Base-by-base conservation (phyloP, 2,329 filamentous ascomycete genomes). In the Fusarium multiceps region DNA sequence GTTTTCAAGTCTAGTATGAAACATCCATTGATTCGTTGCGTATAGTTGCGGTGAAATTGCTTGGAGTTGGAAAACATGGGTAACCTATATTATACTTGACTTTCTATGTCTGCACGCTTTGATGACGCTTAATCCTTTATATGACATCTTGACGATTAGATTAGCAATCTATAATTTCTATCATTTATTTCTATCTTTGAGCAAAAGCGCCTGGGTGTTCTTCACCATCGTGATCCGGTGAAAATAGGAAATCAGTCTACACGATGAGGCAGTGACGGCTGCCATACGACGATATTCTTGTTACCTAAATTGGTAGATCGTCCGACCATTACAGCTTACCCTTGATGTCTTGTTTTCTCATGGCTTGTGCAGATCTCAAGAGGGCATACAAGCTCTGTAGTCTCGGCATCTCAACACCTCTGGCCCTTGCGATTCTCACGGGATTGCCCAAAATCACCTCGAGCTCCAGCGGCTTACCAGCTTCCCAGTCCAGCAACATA, bases 371-470 rank as follows among this genome's bases (percentile, higher is more conserved):
- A 76, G 88, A 90, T 77, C 85, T 85, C 68, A 92, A 76, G 71
- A 92, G 76, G 27, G 89, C 90, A 81, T 92, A 92, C 70, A 92
- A 72, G 23, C 80, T 90, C 81, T 92, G 89, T 80, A 92, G 74
- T 76, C 89, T 81, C 13, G 89, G 89, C 86, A 92, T 86, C 73
- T 90, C 86, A 7, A 89, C 85, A 0, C 90, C 90, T 53, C 85
- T 84, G 55, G 83, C 84, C 70, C 88, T 81, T 12, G 90, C 90
- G 48, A 91, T 88, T 68, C 88, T 81, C 30, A 92, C 87, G 1
- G 90, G 89, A 75, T 93, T 92, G 3, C 91, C 90, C 25, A 93
- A 76, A 42, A 93, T 92, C 37, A 92, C 90, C 79, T 93, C 91
- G 53, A 93, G 77, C 81, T 93, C 91, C 84, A 93, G 84, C 42